phyloP scores from a whole-genome alignment of 208 protist species.

The Acanthamoeba quina region DNA sequence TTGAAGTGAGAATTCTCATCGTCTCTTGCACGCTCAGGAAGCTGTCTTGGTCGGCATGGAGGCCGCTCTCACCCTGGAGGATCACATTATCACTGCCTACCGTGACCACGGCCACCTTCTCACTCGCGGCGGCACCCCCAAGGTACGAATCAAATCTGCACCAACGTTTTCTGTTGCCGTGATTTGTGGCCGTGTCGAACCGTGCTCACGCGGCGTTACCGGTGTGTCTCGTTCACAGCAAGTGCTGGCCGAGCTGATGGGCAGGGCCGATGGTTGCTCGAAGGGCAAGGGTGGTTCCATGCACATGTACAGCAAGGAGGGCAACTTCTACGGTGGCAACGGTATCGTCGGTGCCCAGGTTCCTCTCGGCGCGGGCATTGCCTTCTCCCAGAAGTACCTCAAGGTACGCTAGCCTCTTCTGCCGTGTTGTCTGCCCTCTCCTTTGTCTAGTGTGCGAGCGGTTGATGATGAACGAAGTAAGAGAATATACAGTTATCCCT shows the following conservation, averaged over 20 bases:
- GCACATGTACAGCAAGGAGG: conserved; percentile 97
- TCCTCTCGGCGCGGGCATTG: conserved; percentile 96
- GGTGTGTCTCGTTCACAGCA: conserved; percentile 30
- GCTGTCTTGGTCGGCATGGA: conserved; percentile 96
- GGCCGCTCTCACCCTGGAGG: conserved; percentile 92
- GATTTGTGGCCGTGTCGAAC: not conserved
- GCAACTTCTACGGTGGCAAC: conserved; percentile 98
- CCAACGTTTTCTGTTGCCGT: conserved; percentile 81
- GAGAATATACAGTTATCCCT: not conserved
- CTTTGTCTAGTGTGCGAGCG: not conserved
- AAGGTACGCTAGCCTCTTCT: not conserved
- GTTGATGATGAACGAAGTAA: conserved; percentile 13
- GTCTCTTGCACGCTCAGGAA: conserved; percentile 86
- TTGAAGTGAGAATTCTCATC: not conserved
- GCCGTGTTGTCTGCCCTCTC: too few relatives aligned
- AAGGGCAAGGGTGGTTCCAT: conserved; percentile 98
- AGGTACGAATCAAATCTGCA: conserved; percentile 75
- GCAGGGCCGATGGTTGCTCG: conserved; percentile 91
- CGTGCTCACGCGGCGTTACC: conserved; percentile 78
- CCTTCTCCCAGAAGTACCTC: conserved; percentile 91
- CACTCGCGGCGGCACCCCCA: conserved; percentile 93
- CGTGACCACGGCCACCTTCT: conserved; percentile 96
- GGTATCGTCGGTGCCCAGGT: conserved; percentile 98
- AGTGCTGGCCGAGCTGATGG: conserved; percentile 94
- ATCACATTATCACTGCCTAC: conserved; percentile 97